Base-by-base conservation (phyloP, 352 stramenopile species). In the Blastocystis sp. region DNA sequence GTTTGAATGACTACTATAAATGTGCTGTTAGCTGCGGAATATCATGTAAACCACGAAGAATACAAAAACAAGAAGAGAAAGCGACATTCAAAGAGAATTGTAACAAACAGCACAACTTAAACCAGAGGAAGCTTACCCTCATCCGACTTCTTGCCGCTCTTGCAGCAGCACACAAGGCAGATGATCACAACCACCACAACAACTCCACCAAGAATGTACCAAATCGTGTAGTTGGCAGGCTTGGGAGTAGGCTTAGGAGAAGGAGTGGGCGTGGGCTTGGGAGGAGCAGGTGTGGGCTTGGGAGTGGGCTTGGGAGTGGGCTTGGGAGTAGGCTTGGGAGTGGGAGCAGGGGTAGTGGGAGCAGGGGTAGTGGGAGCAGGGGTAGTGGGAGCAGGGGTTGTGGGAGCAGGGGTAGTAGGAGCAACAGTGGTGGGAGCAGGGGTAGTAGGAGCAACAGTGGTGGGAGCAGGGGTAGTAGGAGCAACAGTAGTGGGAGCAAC, bases 181-280 rank as follows among this genome's bases (percentile, higher is more conserved):
- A 84, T 45, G 9, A 84, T 21, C 24, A 84, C 28, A 6, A 84
- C 74, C 6, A 84, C 28, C 14, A 69, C 42, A 10, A 84, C 74
- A 54, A 34, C 57, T 52, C 48, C 74, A 43, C 65, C 57, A 69
- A 84, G 21, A 19, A 68, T 69, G n/a, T 28, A 69, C 21, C 65
- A 24, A 19, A 34, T 28, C 4, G n/a, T 70, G 24, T 68, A 28
- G 54, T 63, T 84, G 11, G 54, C 69, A 28, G 74, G 74, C 19
- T 66, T 52, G 1, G 34, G 28, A 59, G 74, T 84, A 48, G 74
- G 74, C 34, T 28, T 28, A 21, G n/a, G 24, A 66, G 54, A 52
- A 59, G 74, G 66, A 17, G 42, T 54, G 4, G 45, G 70, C 17
- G 34, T 11, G 19, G 34, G 24, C 48, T 52, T 62, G 3, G 74